Evolutionary conservation across 2,329 filamentous ascomycete species (phyloP).

Genomic region (Leptographium wingfieldii): DNA sequence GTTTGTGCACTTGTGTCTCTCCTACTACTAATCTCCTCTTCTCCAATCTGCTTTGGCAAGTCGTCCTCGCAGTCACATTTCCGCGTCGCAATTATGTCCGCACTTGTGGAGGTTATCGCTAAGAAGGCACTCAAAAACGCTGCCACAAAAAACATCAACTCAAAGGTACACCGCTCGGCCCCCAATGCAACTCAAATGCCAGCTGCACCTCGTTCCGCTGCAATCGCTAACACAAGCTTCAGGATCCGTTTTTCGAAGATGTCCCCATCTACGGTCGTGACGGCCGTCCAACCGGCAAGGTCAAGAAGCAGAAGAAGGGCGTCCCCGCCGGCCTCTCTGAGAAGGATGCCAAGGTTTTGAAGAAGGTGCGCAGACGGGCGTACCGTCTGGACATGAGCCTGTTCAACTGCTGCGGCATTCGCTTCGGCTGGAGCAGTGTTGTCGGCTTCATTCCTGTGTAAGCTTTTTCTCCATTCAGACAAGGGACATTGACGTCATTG

Average conservation of each 20-base stretch:
- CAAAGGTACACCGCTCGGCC: conserved; percentile 12
- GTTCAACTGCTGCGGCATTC: conserved; percentile 68
- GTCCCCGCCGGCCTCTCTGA: conserved; percentile 70
- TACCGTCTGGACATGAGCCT: conserved; percentile 77
- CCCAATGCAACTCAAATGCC: not conserved
- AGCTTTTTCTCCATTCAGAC: conserved; percentile 24
- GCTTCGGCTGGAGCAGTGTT: conserved; percentile 80
- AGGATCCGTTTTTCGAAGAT: conserved; percentile 87
- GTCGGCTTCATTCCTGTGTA: conserved; percentile 74
- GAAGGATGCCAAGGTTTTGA: conserved; percentile 72
- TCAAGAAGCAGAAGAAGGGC: conserved; percentile 75
- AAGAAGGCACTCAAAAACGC: conserved; percentile 11
- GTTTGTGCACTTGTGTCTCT: not conserved
- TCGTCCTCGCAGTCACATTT: not conserved
- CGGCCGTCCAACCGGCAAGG: conserved; percentile 53
- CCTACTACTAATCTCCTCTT: not conserved
- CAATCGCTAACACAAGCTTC: not conserved
- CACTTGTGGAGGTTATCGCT: conserved; percentile 12
- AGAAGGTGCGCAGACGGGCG: conserved; percentile 71
- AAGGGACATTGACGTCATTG: conserved; percentile 1
- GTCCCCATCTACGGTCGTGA: conserved; percentile 61
- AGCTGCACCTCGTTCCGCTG: not conserved
- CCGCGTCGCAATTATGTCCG: conserved; percentile 8
- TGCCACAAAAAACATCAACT: conserved; percentile 15
- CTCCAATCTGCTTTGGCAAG: not conserved